phyloP scores from a whole-genome alignment of 2,329 filamentous ascomycete species.

The Aspergillus piperis region DNA sequence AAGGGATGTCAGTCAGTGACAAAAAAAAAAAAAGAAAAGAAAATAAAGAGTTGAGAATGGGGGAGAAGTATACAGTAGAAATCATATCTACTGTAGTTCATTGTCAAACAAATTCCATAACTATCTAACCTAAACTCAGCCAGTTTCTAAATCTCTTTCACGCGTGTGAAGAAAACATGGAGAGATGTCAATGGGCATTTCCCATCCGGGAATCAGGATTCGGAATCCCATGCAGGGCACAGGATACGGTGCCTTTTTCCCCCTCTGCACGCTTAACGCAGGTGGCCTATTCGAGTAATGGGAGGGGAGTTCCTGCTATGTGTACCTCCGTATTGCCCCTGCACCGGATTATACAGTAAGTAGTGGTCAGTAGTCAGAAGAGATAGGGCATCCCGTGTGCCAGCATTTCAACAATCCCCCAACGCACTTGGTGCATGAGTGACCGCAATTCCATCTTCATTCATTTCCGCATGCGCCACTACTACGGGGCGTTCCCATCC shows the following conservation, averaged over 20 bases:
- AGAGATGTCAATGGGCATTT: slow-evolving; percentile 1
- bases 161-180: slow-evolving; percentile 1
- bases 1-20: too few species aligned
- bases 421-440: too few species aligned
- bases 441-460: too few species aligned
- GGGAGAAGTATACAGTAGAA: neutral
- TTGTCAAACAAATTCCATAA: neutral
- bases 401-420: too few species aligned
- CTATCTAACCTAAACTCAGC: neutral
- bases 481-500: too few species aligned
- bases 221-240: slow-evolving; percentile 18
- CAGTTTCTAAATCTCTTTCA: neutral
- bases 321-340: too few species aligned
- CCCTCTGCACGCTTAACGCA: slow-evolving; percentile 19
- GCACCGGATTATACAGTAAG: too few species aligned
- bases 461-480: too few species aligned
- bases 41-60: too few species aligned
- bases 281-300: slow-evolving; percentile 24
- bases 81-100: neutral
- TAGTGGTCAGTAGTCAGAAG: too few species aligned
- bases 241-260: slow-evolving; percentile 17
- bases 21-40: too few species aligned
- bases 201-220: slow-evolving; percentile 5
- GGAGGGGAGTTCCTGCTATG: neutral
- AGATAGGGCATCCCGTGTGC: too few species aligned